phyloP scores from a whole-genome alignment of 345 rosid species.

The Syzygium grande region DNA sequence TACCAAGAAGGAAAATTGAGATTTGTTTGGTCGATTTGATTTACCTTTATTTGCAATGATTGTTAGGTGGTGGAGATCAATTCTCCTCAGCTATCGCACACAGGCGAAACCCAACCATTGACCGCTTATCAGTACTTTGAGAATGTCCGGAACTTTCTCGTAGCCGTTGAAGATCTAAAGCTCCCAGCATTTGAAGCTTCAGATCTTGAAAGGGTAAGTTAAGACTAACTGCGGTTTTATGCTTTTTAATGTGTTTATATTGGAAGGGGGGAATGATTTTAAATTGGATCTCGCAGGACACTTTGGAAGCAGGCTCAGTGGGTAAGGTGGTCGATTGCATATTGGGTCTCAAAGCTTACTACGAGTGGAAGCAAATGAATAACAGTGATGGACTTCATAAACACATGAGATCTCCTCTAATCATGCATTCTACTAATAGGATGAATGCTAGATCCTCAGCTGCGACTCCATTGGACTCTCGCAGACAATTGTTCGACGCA shows the following conservation, averaged over 20 bases:
- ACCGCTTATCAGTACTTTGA: conserved; percentile 88
- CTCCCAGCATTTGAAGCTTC: conserved; percentile 90
- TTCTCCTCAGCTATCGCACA: conserved; percentile 30
- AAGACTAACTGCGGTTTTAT: neutral
- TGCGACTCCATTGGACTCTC: conserved; percentile 26
- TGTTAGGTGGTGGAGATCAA: conserved; percentile 72
- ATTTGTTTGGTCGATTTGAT: neutral
- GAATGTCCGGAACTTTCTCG: conserved; percentile 81
- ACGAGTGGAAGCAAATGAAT: conserved; percentile 52
- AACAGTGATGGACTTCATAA: conserved; percentile 44
- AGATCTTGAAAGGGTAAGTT: conserved; percentile 81
- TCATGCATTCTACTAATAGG: conserved; percentile 37
- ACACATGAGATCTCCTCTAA: conserved; percentile 53
- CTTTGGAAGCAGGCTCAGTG: conserved; percentile 66
- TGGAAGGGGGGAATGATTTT: neutral
- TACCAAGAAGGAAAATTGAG: neutral
- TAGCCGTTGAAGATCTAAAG: conserved; percentile 69
- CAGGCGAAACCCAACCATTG: conserved; percentile 57
- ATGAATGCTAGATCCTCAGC: conserved; percentile 11
- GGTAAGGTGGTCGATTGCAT: conserved; percentile 83
- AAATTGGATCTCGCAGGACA: conserved; percentile 32
- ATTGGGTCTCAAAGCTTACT: conserved; percentile 61
- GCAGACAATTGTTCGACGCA: conserved; percentile 49
- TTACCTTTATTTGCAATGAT: neutral
- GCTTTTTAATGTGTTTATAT: neutral